Evolutionary conservation across 192 early-diverging fungal genomes (phyloP).

Genomic region (Coemansia reversa): DNA sequence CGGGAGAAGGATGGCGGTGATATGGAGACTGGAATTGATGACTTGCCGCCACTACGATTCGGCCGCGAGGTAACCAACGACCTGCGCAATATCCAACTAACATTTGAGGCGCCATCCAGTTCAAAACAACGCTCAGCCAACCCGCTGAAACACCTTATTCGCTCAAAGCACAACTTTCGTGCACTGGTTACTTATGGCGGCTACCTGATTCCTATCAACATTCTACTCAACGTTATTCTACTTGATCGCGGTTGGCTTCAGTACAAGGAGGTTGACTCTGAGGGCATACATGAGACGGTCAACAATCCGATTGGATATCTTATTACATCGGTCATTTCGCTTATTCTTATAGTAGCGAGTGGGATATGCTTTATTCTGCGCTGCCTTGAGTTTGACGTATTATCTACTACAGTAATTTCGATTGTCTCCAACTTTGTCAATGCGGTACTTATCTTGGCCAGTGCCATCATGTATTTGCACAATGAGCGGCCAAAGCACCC

Average conservation of each 20-base stretch:
- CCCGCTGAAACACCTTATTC: slow-evolving; percentile 41
- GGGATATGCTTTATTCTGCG: slow-evolving; percentile 52
- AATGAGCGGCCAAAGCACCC: slow-evolving; percentile 42
- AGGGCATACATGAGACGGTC: slow-evolving; percentile 20
- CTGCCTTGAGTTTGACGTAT: slow-evolving; percentile 49
- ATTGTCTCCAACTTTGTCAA: slow-evolving; percentile 46
- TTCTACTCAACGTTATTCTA: slow-evolving; percentile 51
- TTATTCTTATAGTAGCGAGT: slow-evolving; percentile 40
- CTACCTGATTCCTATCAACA: slow-evolving; percentile 52
- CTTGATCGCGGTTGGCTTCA: slow-evolving; percentile 53
- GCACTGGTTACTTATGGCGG: slow-evolving; percentile 51
- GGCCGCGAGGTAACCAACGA: slow-evolving; percentile 46
- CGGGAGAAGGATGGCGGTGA: slow-evolving; percentile 29
- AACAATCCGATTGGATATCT: slow-evolving; percentile 45
- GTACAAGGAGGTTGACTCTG: slow-evolving; percentile 10
- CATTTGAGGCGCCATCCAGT: slow-evolving; percentile 29
- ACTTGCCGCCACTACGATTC: slow-evolving; percentile 34
- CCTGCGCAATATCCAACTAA: slow-evolving; percentile 50
- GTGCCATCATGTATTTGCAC: slow-evolving; percentile 44
- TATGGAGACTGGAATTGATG: slow-evolving; percentile 30
- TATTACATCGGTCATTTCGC: slow-evolving; percentile 44
- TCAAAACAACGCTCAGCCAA: slow-evolving; percentile 1
- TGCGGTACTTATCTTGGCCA: slow-evolving; percentile 41
- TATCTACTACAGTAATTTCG: slow-evolving; percentile 32
- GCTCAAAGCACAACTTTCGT: slow-evolving; percentile 53